Evolutionary conservation across 441 rosid species (phyloP).

Genomic region (Pelargonium australe): DNA sequence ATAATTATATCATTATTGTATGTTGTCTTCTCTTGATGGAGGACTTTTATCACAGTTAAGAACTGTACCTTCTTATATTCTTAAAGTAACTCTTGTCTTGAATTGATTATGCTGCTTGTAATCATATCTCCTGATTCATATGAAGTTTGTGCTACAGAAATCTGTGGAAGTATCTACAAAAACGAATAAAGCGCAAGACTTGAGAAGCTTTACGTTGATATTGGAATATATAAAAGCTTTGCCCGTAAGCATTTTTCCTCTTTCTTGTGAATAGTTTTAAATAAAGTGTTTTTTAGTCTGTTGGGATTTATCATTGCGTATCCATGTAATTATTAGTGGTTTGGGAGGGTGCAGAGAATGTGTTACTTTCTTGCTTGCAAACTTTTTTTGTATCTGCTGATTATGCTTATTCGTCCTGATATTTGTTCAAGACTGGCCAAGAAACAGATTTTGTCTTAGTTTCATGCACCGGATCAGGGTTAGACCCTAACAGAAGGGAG

Average conservation of each 20-base stretch:
- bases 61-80: not conserved
- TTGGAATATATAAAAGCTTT: constrained; percentile 85
- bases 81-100: not conserved
- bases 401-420: not conserved
- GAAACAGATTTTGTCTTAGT: constrained; percentile 90
- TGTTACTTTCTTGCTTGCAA: not conserved
- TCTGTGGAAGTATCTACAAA: constrained; percentile 58
- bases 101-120: not conserved
- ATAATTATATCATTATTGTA: no score
- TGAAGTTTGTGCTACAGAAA: constrained; percentile 43
- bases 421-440: constrained; percentile 60
- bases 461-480: constrained; percentile 86
- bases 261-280: not conserved
- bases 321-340: no score
- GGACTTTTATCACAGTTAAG: no score
- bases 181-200: constrained; percentile 47
- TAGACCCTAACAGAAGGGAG: constrained; percentile 80
- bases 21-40: no score
- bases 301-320: not conserved
- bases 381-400: not conserved
- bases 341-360: no score
- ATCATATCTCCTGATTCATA: constrained; percentile 13
- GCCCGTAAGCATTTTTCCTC: constrained; percentile 50
- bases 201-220: constrained; percentile 79
- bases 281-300: not conserved